Conservation (phyloP, 139 green algal species). For the Tetradesmus obliquus region DNA sequence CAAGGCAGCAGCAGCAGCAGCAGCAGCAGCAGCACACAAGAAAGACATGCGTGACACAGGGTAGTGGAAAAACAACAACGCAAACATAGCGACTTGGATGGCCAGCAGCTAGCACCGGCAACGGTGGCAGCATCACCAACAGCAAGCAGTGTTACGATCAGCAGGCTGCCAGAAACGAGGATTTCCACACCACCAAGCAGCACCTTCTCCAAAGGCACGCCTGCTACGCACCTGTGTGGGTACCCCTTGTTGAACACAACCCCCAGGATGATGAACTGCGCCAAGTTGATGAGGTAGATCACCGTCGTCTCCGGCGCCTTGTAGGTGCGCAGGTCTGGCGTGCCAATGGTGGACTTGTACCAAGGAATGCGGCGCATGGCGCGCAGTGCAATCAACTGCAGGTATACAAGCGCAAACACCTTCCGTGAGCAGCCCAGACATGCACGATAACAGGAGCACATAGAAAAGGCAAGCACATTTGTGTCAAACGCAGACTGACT, state of each 20-base stretch:
- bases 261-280: conserved; percentile 63
- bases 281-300: conserved; percentile 57
- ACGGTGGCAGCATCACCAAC: background rate
- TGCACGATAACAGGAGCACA: background rate
- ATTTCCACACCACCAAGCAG: too few relatives aligned
- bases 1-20: background rate
- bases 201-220: too few relatives aligned
- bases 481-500: background rate
- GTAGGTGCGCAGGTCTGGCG: conserved; percentile 50
- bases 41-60: background rate
- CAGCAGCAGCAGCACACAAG: background rate
- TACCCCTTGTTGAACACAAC: conserved; percentile 69
- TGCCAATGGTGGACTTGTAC: conserved; percentile 48
- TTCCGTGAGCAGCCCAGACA: conserved; percentile 52
- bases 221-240: conserved; percentile 51
- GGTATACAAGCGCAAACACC: conserved; percentile 52
- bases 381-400: conserved; percentile 57
- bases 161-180: too few relatives aligned
- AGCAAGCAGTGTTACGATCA: background rate
- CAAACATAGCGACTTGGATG: too few relatives aligned
- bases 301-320: conserved; percentile 59
- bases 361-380: conserved; percentile 50
- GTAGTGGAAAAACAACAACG: too few relatives aligned
- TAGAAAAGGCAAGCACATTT: conserved; percentile 61
- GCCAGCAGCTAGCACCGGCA: too few relatives aligned